Evolutionary conservation across 2,329 filamentous ascomycete species (phyloP), one percentile per base, ranked within the genome.

Genomic region (Emericellopsis atlantica): DNA sequence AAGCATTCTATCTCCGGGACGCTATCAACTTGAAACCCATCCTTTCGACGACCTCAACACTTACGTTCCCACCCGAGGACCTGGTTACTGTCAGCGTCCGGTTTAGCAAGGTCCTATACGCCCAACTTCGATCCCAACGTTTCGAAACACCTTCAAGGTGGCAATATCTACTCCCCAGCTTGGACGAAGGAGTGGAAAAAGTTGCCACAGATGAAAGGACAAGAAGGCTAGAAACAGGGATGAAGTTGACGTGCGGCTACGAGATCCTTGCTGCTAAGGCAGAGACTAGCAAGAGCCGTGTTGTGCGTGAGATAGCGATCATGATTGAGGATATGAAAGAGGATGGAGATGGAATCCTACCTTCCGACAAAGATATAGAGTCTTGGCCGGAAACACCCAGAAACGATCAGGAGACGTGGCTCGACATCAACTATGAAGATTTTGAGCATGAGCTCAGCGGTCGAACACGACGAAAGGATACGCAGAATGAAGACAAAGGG

Each of bases 1-100:
- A 98, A 59, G 79, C 84, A 1, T 96, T 98, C 59, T 96, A 96
- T 57, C 72, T 95, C 12, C 79, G 92, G 45, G 89, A 96, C 52
- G 81, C 87, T 0, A 70, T 87, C 43, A 72, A 81, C 1, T 61
- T 95, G 35, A 81, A 81, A 42, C 75, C 79, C 1, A 65, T 95
- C 4, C 65, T 79, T 42, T 70, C 71, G 2, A 65, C 72, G 29
- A 58, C 73, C 0, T 62, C 58, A 1, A 58, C 64, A 0, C 66
- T 88, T 2, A 54, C 60, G 2, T 94, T 98, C 51, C 72, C 79
- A 4, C 88, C 88, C 0, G 61, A 72, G 36, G 90, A 96, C 54
- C 74, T 94, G 32, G 82, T 95, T 9, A 81, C 77, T 1, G 66
- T 86, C 23, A 89, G 84, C 51, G 75, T 85, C 24, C 79, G 74